phyloP scores from a whole-genome alignment of 345 rosid species.

The Tarenaya hassleriana region DNA sequence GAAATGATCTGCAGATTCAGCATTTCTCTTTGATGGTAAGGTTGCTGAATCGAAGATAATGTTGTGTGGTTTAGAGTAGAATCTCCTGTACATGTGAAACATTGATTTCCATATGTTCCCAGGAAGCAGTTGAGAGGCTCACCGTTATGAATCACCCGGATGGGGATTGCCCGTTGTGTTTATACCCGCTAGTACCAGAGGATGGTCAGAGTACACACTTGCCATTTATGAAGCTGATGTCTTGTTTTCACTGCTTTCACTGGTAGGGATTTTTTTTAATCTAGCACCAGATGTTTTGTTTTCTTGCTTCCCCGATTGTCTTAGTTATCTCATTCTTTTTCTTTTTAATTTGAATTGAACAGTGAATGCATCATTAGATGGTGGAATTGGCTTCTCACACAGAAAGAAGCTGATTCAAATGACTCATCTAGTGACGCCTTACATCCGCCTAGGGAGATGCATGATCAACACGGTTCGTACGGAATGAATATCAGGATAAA shows the following conservation, averaged over 20 bases:
- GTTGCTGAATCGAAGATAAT: slow-evolving; percentile 1
- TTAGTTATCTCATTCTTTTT: slow-evolving; percentile 11
- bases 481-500: background rate
- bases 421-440: slow-evolving; percentile 21
- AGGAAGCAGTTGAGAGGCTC: slow-evolving; percentile 87
- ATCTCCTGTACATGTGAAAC: background rate
- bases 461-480: slow-evolving; percentile 39
- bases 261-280: slow-evolving; percentile 36
- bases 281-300: background rate
- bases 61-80: slow-evolving; percentile 3
- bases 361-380: slow-evolving; percentile 83
- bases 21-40: background rate
- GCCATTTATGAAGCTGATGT: slow-evolving; percentile 97
- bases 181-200: slow-evolving; percentile 57
- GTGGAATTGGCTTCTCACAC: slow-evolving; percentile 83
- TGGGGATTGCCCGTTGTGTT: slow-evolving; percentile 80
- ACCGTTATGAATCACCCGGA: slow-evolving; percentile 85
- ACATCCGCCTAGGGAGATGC: slow-evolving; percentile 19
- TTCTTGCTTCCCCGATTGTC: slow-evolving; percentile 3
- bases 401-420: slow-evolving; percentile 33
- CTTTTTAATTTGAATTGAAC: slow-evolving; percentile 24
- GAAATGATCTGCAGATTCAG: background rate
- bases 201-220: slow-evolving; percentile 35
- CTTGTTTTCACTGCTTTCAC: slow-evolving; percentile 94
- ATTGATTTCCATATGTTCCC: slow-evolving; percentile 23